Percentiles rank a stretch among this genome's conserved stretches.
Conservation (phyloP, 352 stramenopile species). For the Aphanomyces astaci region DNA sequence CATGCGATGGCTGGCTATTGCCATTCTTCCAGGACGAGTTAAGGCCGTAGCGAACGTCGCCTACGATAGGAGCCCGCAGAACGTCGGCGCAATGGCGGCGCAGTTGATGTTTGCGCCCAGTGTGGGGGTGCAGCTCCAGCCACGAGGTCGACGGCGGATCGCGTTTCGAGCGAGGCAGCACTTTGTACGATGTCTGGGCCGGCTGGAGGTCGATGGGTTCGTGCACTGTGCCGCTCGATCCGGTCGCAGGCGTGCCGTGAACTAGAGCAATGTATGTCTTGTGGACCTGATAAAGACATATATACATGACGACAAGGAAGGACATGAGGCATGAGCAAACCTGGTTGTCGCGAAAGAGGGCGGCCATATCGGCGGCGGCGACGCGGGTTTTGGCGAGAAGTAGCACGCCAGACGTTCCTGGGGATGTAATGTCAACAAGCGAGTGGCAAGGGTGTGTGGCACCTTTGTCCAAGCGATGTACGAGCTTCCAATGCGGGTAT, state of each 20-base stretch:
- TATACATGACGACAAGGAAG: too few species aligned
- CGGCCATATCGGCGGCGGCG: constrained; percentile 16
- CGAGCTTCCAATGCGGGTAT: constrained; percentile 20
- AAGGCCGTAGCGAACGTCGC: constrained; percentile 2
- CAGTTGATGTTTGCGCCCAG: constrained; percentile 22
- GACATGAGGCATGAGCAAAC: not conserved
- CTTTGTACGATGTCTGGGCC: not conserved
- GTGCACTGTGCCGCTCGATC: not conserved
- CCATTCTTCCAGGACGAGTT: not conserved
- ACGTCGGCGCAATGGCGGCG: constrained; percentile 12
- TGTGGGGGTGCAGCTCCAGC: constrained; percentile 22
- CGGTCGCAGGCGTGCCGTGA: not conserved
- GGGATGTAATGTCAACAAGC: too few species aligned
- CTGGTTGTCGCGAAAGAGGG: constrained; percentile 6
- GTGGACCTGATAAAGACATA: too few species aligned
- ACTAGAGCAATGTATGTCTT: constrained; percentile 19
- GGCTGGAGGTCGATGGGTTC: not conserved
- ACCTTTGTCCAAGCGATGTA: constrained; percentile 22
- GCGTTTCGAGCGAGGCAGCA: not conserved
- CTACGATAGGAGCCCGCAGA: constrained; percentile 5
- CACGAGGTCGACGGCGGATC: not conserved
- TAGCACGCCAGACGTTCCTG: constrained; percentile 15
- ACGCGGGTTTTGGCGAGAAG: constrained; percentile 14
- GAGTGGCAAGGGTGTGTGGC: not conserved
- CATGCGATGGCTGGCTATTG: too few species aligned